Conservation (phyloP, 805 yeast genomes). For the Scheffersomyces coipomensis region DNA sequence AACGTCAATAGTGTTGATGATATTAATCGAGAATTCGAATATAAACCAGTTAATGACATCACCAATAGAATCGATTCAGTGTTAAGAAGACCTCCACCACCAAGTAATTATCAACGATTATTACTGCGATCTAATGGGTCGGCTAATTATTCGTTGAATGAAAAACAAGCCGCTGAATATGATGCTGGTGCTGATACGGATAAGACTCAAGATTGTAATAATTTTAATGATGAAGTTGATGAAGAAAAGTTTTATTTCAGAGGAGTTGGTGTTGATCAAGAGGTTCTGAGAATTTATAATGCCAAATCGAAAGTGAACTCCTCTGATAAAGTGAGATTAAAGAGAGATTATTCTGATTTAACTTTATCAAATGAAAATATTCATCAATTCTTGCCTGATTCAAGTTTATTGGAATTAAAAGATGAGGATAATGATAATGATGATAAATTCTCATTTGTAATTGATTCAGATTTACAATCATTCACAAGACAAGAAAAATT, state of each 20-base stretch:
- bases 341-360: not conserved
- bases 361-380: not conserved
- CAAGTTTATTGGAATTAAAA: not conserved
- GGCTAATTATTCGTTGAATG: not conserved
- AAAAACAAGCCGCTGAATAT: slow-evolving; percentile 9
- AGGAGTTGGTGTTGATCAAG: not conserved
- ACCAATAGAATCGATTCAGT: not conserved
- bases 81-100: not conserved
- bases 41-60: slow-evolving; percentile 14
- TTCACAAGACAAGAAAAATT: not conserved
- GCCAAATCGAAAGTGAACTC: not conserved
- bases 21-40: slow-evolving; percentile 24
- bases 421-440: slow-evolving; percentile 6
- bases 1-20: slow-evolving; percentile 14
- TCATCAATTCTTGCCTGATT: not conserved
- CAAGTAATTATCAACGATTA: not conserved
- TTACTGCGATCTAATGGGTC: not conserved
- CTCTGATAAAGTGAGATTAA: not conserved
- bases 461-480: not conserved
- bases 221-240: not conserved
- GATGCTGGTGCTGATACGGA: slow-evolving; percentile 2
- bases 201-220: not conserved
- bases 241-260: not conserved
- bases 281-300: not conserved
- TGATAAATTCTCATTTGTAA: slow-evolving; percentile 6